These are phyloP conservation scores for Ophiostoma triangulosporum DNA, from an alignment of 2,329 filamentous ascomycete genomes.

Conservation along the genomic window DNA sequence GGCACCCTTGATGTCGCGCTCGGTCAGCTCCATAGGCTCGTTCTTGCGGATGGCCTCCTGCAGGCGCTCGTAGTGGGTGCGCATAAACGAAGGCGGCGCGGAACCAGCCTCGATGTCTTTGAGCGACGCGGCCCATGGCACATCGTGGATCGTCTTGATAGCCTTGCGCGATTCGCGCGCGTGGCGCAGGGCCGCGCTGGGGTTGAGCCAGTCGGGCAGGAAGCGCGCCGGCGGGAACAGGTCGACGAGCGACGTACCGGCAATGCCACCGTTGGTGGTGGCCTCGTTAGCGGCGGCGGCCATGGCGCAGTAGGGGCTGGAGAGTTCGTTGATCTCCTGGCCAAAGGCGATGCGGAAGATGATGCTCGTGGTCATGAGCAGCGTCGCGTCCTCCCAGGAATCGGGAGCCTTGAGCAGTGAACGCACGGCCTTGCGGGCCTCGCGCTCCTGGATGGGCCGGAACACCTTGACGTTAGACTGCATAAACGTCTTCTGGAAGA, in stretches of 20 bases:
- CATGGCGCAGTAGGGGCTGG: constrained; percentile 27
- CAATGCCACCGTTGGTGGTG: constrained; percentile 20
- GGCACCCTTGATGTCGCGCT: constrained; percentile 35
- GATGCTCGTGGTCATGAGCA: constrained; percentile 27
- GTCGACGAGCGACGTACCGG: constrained; percentile 29
- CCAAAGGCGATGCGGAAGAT: constrained; percentile 32
- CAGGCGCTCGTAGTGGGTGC: constrained; percentile 19
- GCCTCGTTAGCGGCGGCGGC: constrained; percentile 16
- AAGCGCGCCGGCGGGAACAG: constrained; percentile 31
- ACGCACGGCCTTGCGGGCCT: constrained; percentile 20
- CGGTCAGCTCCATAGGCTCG: constrained; percentile 21
- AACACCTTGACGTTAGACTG: constrained; percentile 10
- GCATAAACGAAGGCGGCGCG: constrained; percentile 20
- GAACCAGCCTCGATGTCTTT: constrained; percentile 21
- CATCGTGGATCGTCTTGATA: constrained; percentile 29
- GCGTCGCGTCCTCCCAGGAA: constrained; percentile 24
- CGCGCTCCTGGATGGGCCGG: constrained; percentile 16
- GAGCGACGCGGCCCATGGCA: constrained; percentile 24
- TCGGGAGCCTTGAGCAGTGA: constrained; percentile 21
- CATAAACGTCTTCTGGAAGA: constrained; percentile 28
- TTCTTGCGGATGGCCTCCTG: constrained; percentile 19
- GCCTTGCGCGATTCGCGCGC: constrained; percentile 19
- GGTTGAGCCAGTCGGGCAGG: constrained; percentile 21
- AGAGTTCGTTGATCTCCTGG: constrained; percentile 23
- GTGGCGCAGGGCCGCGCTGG: constrained; percentile 10